Percentiles rank a stretch among this genome's conserved stretches.
Evolutionary conservation across 2,329 filamentous ascomycete species (phyloP).

Genomic region (Cryphonectria parasitica): DNA sequence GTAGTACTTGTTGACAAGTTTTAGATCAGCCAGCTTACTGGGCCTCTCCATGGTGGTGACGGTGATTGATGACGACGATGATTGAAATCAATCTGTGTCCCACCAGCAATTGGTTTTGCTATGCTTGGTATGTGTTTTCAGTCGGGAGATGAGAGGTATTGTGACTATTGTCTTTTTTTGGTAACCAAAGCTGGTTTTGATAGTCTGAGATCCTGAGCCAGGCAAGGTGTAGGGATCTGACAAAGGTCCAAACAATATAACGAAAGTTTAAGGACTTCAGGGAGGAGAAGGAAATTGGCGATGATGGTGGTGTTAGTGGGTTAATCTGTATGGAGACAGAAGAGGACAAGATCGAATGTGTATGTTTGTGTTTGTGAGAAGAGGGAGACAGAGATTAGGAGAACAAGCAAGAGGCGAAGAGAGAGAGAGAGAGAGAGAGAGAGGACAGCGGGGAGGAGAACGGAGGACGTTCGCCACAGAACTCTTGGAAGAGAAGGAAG

Average conservation of each 20-base stretch:
- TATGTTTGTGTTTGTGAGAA: too few species aligned
- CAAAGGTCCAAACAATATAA: not conserved
- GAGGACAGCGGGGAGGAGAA: constrained; percentile 11
- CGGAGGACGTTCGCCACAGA: not conserved
- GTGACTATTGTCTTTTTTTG: not conserved
- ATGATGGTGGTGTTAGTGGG: not conserved
- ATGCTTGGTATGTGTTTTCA: not conserved
- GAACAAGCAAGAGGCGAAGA: not conserved
- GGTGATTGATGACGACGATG: not conserved
- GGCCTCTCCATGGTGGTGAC: constrained; percentile 23
- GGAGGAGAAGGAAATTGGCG: not conserved
- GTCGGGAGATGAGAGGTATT: not conserved
- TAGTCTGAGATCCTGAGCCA: not conserved
- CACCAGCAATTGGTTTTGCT: not conserved
- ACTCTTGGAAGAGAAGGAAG: not conserved
- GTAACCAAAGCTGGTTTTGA: not conserved
- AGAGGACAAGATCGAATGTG: too few species aligned
- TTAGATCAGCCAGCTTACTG: constrained; percentile 26
- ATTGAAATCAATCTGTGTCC: not conserved
- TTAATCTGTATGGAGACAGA: not conserved
- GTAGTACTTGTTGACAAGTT: constrained; percentile 30
- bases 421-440: constrained; percentile 1
- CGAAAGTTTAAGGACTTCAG: not conserved
- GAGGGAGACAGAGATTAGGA: not conserved
- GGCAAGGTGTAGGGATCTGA: constrained; percentile 1